Base-by-base conservation (phyloP, 2,329 filamentous ascomycete species). In the Verticillium albo-atrum region DNA sequence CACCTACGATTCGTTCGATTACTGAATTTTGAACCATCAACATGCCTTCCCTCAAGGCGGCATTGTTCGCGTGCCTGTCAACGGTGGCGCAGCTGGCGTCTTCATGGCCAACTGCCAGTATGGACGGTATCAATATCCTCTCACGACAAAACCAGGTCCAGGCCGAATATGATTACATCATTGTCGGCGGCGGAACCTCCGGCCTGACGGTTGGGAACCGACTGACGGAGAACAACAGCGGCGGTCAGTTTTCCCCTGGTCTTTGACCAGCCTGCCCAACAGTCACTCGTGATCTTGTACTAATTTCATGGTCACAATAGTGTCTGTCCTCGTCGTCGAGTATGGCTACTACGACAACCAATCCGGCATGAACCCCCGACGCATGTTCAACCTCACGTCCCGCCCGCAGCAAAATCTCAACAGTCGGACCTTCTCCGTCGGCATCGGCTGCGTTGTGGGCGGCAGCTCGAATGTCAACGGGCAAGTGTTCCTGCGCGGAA, bases 181-280 rank as follows among this genome's bases (percentile, higher is more conserved):
- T 79, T 54, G 68, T 77, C 34, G 76, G 77, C 15, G 78, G 75
- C 7, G 78, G 78, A 1, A 76, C 75, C 7, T 74, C 76, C 15
- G 78, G 77, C 30, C 66, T 80, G 25, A 71, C 72, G 4, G 66
- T 80, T 15, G 72, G 72, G 20, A 69, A 74, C 28, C 67, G 75
- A 2, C 65, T 80, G 28, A 76, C 57, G 66, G 72, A 14, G 61
- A 69, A 50, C 68, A 75, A 64, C 65, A 60, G 23, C 67, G n/a
- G n/a, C 12, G 10, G 5, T 7, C n/a, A n/a, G 51, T 53, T 14
- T 14, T 28, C 25, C 17, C 34, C 34, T 15, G 14, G 6, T 37
- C 34, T 37, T 5, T 5, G 12, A 34, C 3, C 15, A 34, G 10
- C 32, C 3, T 34, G 6, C 10, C 32, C 32, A 12, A 7, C n/a